Evolutionary conservation across 495 filamentous ascomycete genomes (phyloP).

Genomic region (Penicillium ochrochloron): DNA sequence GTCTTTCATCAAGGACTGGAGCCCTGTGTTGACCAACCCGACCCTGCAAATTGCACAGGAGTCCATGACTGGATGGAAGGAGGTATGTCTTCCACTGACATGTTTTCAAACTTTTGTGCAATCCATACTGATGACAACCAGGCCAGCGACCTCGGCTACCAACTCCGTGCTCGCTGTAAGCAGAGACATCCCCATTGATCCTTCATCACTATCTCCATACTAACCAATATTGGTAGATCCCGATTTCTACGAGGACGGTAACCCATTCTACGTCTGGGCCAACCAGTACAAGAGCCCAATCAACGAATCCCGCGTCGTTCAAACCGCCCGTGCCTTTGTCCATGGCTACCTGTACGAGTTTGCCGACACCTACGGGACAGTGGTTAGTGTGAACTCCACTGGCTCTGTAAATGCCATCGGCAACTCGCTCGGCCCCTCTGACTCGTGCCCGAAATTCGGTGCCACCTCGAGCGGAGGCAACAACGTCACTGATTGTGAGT

Average conservation of each 20-base stretch:
- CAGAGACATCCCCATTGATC: not conserved
- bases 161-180: constrained; percentile 29
- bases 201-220: not conserved
- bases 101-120: constrained; percentile 19
- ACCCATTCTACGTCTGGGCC: constrained; percentile 59
- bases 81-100: constrained; percentile 37
- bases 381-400: constrained; percentile 56
- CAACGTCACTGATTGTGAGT: constrained; percentile 42
- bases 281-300: constrained; percentile 61
- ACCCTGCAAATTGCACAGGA: constrained; percentile 53
- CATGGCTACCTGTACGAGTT: constrained; percentile 56
- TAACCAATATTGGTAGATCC: constrained; percentile 41
- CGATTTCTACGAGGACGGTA: constrained; percentile 57
- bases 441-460: constrained; percentile 57
- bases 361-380: constrained; percentile 49
- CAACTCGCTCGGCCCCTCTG: constrained; percentile 60
- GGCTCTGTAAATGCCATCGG: constrained; percentile 46
- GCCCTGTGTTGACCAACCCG: constrained; percentile 53
- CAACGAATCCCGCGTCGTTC: constrained; percentile 42
- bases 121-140: constrained; percentile 23
- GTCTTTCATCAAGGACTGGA: constrained; percentile 57
- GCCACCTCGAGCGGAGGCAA: constrained; percentile 43
- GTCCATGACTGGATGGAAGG: constrained; percentile 59
- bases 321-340: constrained; percentile 52
- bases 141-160: constrained; percentile 27